phyloP scores from a whole-genome alignment of 129 eudicot species.

The sunflower (Helianthus annuus) region HanXRQr2.0-SUNRISE NC_035435.2:44743532-44744031 shows the following conservation, averaged over 20 bases:
- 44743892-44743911: slow-evolving; percentile 55
- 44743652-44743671: neutral
- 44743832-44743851: slow-evolving; percentile 39
- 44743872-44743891: slow-evolving; percentile 58
- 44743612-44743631: no score
- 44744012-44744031: neutral
- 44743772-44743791: slow-evolving; percentile 65
- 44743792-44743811: slow-evolving; percentile 55
- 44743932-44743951: neutral
- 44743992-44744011: neutral
- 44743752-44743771: slow-evolving; percentile 62
- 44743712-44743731: slow-evolving; percentile 52
- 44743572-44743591: no score
- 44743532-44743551: no score
- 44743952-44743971: no score
- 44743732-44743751: slow-evolving; percentile 82
- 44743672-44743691: neutral
- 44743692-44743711: neutral
- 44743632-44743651: no score
- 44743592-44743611: no score
- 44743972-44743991: no score
- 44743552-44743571: no score
- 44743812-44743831: slow-evolving; percentile 58
- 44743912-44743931: slow-evolving; percentile 51
- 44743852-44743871: slow-evolving; percentile 33